Base-by-base conservation (phyloP, 768 basidiomycete genomes). In the Auricularia sp. region DNA sequence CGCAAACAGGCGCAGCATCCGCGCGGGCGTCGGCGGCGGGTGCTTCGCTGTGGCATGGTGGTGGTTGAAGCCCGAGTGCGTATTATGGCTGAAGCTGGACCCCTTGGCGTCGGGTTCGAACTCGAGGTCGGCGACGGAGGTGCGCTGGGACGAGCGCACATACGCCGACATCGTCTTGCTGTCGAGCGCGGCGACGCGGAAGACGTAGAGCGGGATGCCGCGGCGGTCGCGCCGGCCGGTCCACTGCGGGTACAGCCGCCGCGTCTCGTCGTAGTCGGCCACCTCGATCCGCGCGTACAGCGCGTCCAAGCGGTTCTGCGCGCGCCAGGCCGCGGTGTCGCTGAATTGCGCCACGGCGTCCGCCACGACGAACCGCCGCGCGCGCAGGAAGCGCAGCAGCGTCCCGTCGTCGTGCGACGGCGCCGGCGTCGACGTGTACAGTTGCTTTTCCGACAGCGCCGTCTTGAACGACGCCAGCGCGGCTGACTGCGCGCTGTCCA, bases 351-450 rank as follows among this genome's bases (percentile, higher is more conserved):
- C 56, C 7, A 59, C 7, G 56, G 56, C 56, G 56, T 59, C 56
- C 24, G 24, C 24, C 21, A 59, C 24, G 56, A 29, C 34, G 34
- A 59, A 59, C 24, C 34, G 24, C 21, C 56, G 56, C 4, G 56
- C 56, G 29, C 56, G 24, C 24, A 59, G 18, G 34, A 59, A 59
- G 18, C 56, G 56, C 4, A 59, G 34, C 24, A 59, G 56, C 18
- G 56, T 59, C 24, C 56, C 56, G 34, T 59, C 56, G 56, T 59
- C 56, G 56, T 59, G 56, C 56, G 56, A 29, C 56, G 56, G 29
- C 56, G 56, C 56, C 11, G 56, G 56, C 24, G 33, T 33, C 24
- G 5, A 6, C 24, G 56, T 29, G 24, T 59, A 59, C 7, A 59
- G 7, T 1, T 18, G 11, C 29, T 59, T 8, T 18, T 14, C 56